Evolutionary conservation across 495 filamentous ascomycete genomes (phyloP).

Genomic region (Podospora appendiculata): DNA sequence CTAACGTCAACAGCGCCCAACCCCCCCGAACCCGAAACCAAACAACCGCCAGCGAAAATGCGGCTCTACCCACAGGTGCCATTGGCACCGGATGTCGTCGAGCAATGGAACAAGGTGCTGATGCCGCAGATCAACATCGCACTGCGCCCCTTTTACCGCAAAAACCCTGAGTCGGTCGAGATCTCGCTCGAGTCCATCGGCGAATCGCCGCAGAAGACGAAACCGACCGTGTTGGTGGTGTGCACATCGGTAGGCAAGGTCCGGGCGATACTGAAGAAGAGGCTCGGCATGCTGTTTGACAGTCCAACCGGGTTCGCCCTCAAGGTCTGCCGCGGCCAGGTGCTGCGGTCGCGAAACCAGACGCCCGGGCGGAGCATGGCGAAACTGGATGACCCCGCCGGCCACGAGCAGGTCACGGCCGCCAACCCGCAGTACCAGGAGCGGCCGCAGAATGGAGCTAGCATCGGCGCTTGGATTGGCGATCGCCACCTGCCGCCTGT

Average conservation of each 20-base stretch:
- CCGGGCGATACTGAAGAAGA: slow-evolving; percentile 61
- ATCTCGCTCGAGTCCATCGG: slow-evolving; percentile 69
- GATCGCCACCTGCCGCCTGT: slow-evolving; percentile 80
- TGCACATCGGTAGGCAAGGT: slow-evolving; percentile 67
- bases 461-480: slow-evolving; percentile 83
- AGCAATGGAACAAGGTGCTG: slow-evolving; percentile 63
- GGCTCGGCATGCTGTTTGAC: slow-evolving; percentile 49
- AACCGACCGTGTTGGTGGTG: slow-evolving; percentile 68
- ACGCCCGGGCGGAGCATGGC: slow-evolving; percentile 27
- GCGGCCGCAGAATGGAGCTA: slow-evolving; percentile 75
- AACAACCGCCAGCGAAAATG: slow-evolving; percentile 28
- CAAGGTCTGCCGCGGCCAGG: slow-evolving; percentile 61
- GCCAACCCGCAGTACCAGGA: slow-evolving; percentile 63
- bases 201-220: slow-evolving; percentile 54
- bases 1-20: neutral
- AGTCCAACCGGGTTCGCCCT: slow-evolving; percentile 49
- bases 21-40: slow-evolving; percentile 3
- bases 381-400: slow-evolving; percentile 10
- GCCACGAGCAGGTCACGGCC: slow-evolving; percentile 28
- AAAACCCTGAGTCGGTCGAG: slow-evolving; percentile 62
- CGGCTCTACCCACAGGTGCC: slow-evolving; percentile 44
- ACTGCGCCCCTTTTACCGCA: slow-evolving; percentile 53
- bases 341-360: slow-evolving; percentile 56
- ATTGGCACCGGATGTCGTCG: slow-evolving; percentile 52
- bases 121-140: slow-evolving; percentile 62